Evolutionary conservation across 139 green algal genomes (phyloP), one percentile per base, ranked within the genome.

Genomic region (Chlamydomonas incerta): DNA sequence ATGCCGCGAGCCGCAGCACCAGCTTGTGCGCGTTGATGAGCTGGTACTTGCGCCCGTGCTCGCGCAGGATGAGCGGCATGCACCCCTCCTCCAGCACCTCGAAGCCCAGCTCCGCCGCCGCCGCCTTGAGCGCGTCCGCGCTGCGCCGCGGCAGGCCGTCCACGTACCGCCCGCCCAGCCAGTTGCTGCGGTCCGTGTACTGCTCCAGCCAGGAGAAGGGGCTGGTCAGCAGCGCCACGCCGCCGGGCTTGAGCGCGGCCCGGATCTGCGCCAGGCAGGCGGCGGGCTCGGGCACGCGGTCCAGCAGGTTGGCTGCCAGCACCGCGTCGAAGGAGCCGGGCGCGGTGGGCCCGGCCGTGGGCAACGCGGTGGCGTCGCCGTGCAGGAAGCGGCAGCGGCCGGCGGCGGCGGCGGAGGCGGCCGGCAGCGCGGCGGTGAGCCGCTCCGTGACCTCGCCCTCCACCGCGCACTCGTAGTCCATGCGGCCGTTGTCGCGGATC

Each of bases 141-240:
- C 41, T 50, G 41, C 41, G 41, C 6, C 41, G 41, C 41, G 86
- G 77, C 57, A 63, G 77, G 1, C 80, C 66, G 77, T 85, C 88
- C 89, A 91, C 87, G 50, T 87, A 85, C 13, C 60, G 87, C 1
- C 93, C 93, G 10, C 92, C 93, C 73, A 96, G 68, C 93, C 93
- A 96, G 74, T 92, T 92, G 37, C 72, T 31, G 57, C 81, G 81
- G 37, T 88, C 73, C 13, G 94, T 97, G 86, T 91, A 93, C 80
- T 92, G 89, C 85, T 96, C 91, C 66, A 89, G 85, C 95, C 95
- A 98, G 1, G 83, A 92, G 90, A 94, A 97, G 31, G 94, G 90
- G 29, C 82, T 92, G 3, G 88, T 93, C 26, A 98, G 58, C 37
- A 98, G 87, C 60, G 92, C 74, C 31, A 94, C 86, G 21, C 94